Evolutionary conservation across 1,284 basidiomycete genomes (phyloP).

Genomic region (Cutaneotrichosporon curvatum): DNA sequence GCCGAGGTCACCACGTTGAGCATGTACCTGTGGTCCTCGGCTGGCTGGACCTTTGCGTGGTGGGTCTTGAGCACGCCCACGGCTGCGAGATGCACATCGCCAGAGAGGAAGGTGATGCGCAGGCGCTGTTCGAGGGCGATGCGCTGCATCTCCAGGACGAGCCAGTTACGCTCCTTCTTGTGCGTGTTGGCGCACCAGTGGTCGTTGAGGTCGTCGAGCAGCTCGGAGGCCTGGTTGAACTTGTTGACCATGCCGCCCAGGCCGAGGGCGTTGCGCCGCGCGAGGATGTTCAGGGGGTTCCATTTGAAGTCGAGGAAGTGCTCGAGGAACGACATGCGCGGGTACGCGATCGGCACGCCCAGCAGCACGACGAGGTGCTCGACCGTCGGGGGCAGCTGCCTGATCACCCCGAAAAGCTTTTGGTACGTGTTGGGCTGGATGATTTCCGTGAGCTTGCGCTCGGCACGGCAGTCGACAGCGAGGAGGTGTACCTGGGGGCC

Average conservation of each 20-base stretch:
- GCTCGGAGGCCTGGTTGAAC: slow-evolving; percentile 82
- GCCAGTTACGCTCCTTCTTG: slow-evolving; percentile 87
- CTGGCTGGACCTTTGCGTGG: slow-evolving; percentile 47
- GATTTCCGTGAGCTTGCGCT: slow-evolving; percentile 71
- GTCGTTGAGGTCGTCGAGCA: slow-evolving; percentile 88
- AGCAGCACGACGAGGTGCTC: slow-evolving; percentile 76
- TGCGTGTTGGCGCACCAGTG: slow-evolving; percentile 79
- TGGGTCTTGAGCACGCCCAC: slow-evolving; percentile 68
- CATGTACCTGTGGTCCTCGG: slow-evolving; percentile 74
- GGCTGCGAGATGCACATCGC: slow-evolving; percentile 84
- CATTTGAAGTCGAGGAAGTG: slow-evolving; percentile 64
- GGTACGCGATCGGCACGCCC: slow-evolving; percentile 65
- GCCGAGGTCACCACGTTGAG: slow-evolving; percentile 54
- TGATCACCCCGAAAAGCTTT: slow-evolving; percentile 60
- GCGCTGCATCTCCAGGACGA: slow-evolving; percentile 70
- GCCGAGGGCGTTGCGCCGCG: slow-evolving; percentile 51
- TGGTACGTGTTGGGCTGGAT: slow-evolving; percentile 66
- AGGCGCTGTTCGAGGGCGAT: slow-evolving; percentile 57
- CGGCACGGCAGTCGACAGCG: slow-evolving; percentile 81
- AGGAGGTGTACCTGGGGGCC: slow-evolving; percentile 61
- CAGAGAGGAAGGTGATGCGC: slow-evolving; percentile 76
- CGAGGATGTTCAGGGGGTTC: slow-evolving; percentile 71
- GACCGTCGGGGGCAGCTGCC: slow-evolving; percentile 55
- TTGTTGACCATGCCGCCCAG: slow-evolving; percentile 75
- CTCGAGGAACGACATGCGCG: slow-evolving; percentile 80